Percentiles rank a stretch among this genome's conserved stretches.
These are phyloP conservation scores for Boletus fagicola DNA, from an alignment of 768 basidiomycete species.

Conservation along the genomic window DNA sequence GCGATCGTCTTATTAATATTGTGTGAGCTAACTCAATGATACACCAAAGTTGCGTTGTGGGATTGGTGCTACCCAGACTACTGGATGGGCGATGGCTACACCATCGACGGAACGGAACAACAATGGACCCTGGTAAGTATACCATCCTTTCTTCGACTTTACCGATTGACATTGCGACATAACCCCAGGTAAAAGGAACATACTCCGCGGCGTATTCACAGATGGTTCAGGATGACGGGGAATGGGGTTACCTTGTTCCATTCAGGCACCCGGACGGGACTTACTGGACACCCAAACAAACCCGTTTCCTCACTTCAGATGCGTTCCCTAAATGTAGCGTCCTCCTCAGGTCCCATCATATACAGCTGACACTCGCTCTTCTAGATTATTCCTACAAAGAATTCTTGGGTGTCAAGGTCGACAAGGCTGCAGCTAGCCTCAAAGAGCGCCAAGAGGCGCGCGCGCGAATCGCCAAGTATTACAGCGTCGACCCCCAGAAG, in stretches of 20 bases:
- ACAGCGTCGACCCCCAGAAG: conserved; percentile 23
- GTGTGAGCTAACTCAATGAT: not conserved
- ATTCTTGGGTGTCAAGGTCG: conserved; percentile 27
- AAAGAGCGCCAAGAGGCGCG: conserved; percentile 23
- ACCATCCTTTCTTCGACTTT: not conserved
- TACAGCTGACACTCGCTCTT: not conserved
- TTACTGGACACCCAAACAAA: conserved; percentile 27
- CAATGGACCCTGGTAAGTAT: conserved; percentile 26
- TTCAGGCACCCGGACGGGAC: conserved; percentile 24
- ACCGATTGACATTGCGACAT: not conserved
- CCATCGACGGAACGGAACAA: conserved; percentile 5
- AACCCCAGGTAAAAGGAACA: conserved; percentile 19
- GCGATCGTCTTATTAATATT: not conserved
- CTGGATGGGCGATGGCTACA: conserved; percentile 30
- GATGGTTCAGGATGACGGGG: conserved; percentile 19
- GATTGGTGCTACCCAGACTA: conserved; percentile 30
- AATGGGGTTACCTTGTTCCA: conserved; percentile 19
- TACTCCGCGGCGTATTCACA: conserved; percentile 25
- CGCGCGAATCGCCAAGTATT: conserved; percentile 22
- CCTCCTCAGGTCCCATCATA: not conserved
- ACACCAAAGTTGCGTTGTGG: conserved; percentile 26
- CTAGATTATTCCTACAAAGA: conserved; percentile 31
- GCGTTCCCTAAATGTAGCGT: conserved; percentile 24
- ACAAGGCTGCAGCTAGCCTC: conserved; percentile 12
- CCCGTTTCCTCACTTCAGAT: conserved; percentile 22